Evolutionary conservation across 768 basidiomycete species (phyloP), one percentile per base, ranked within the genome.

Genomic region (Tubosaeta sp.): DNA sequence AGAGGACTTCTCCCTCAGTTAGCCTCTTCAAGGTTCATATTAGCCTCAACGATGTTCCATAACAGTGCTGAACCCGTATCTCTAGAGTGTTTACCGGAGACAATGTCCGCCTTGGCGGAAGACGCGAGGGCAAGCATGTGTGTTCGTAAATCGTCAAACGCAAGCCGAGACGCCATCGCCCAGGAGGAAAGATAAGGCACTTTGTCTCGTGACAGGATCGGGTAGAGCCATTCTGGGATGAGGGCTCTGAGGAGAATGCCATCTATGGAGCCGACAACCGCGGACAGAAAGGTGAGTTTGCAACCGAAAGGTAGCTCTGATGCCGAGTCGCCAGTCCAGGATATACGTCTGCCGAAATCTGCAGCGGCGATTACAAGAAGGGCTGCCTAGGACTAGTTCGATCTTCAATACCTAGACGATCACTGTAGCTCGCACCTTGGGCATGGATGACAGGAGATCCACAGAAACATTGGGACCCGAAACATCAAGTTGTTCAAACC

Each of bases 1-100:
- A 79, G 6, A 79, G 56, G 12, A 80, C 50, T 49, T 80, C 78
- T 13, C 65, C 73, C 34, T 80, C 77, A 3, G 71, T 73, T 32
- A 80, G 50, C 51, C 53, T 68, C 51, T 70, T 56, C 12, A 53
- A 59, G 65, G 6, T 60, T 57, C 70, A 76, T 74, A 58, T 77
- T 80, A 0, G 79, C 77, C 52, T 74, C 69, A 7, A 80, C 76
- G 25, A 80, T 60, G 53, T 75, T 76, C 19, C 68, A 65, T 38
- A 80, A 58, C 41, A 80, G 62, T 13, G 75, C 73, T 29, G 74
- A 65, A 26, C 73, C 65, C 7, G 53, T 57, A 31, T 35, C 32
- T 2, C 43, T 46, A 3, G 56, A 41, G 50, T 54, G 57, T 50
- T 70, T 63, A 1, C 66, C 68, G 7, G 58, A 65, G 6, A 63